Percentiles rank a stretch among this genome's conserved stretches.
Evolutionary conservation across 192 early-diverging fungal genomes (phyloP).

Genomic region (Mortierella alpina): DNA sequence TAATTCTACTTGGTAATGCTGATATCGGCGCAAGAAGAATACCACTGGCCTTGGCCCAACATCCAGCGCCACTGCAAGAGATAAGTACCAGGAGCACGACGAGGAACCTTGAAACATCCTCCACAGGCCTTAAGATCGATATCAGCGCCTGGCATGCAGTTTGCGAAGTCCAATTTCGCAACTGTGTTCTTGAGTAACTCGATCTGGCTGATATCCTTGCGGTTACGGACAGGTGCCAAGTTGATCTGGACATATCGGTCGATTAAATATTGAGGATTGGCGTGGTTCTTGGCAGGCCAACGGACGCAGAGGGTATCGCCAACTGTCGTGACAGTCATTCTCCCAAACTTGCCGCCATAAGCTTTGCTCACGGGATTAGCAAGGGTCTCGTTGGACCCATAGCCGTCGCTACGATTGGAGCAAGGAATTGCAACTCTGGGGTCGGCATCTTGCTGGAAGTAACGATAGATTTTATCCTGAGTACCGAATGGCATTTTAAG

Average conservation of each 20-base stretch:
- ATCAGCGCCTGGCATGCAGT: slow-evolving; percentile 21
- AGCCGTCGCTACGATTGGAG: slow-evolving; percentile 1
- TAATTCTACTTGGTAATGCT: not conserved
- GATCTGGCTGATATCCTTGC: slow-evolving; percentile 10
- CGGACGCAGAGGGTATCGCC: slow-evolving; percentile 27
- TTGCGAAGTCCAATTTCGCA: slow-evolving; percentile 12
- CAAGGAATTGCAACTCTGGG: slow-evolving; percentile 14
- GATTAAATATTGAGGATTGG: slow-evolving; percentile 5
- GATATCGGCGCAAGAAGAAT: slow-evolving; percentile 17
- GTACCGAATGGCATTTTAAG: slow-evolving; percentile 8
- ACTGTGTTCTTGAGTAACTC: slow-evolving; percentile 23
- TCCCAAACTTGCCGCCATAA: slow-evolving; percentile 18
- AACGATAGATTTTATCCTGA: slow-evolving; percentile 11
- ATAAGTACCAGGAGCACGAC: slow-evolving; percentile 20
- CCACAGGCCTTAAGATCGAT: slow-evolving; percentile 12
- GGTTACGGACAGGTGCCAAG: slow-evolving; percentile 16
- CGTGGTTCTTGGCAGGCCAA: slow-evolving; percentile 27
- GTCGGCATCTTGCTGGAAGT: slow-evolving; percentile 13
- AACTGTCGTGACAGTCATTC: slow-evolving; percentile 23
- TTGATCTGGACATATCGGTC: slow-evolving; percentile 22
- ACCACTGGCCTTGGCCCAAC: slow-evolving; percentile 16
- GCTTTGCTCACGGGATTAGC: slow-evolving; percentile 8
- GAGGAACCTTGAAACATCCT: slow-evolving; percentile 23
- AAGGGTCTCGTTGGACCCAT: slow-evolving; percentile 19
- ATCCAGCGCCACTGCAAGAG: slow-evolving; percentile 31